Conservation (phyloP, 208 protist genomes). For the Acanthamoeba castellanii region DNA sequence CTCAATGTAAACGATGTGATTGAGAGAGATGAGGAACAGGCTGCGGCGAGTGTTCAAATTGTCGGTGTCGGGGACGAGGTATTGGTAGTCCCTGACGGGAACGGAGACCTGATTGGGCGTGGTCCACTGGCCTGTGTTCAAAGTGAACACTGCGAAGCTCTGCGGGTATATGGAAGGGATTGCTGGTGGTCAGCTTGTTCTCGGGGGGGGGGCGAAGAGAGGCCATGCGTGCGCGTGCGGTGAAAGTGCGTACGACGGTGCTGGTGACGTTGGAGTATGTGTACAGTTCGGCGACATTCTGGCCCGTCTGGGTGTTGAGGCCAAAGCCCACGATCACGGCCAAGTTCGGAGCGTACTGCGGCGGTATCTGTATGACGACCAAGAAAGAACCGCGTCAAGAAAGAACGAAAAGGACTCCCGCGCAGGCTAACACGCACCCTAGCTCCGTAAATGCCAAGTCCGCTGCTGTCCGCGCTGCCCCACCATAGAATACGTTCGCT, state of each 20-base stretch:
- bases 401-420: not conserved
- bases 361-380: not conserved
- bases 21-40: not conserved
- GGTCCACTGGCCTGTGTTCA: not conserved
- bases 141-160: not conserved
- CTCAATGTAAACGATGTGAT: not conserved
- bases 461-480: not conserved
- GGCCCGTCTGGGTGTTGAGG: not conserved
- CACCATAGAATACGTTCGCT: not conserved
- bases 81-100: not conserved
- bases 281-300: not conserved
- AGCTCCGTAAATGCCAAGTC: not conserved
- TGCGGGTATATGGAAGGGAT: not conserved
- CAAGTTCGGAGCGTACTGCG: not conserved
- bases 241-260: not conserved
- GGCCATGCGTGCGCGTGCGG: too few relatives aligned
- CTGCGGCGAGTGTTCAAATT: not conserved
- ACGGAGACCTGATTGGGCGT: not conserved
- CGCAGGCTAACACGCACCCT: not conserved
- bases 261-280: not conserved
- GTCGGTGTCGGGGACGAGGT: not conserved
- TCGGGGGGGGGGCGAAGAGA: too few relatives aligned
- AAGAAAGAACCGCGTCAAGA: not conserved
- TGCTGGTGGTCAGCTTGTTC: too few relatives aligned
- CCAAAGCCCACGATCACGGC: not conserved